Base-by-base conservation (phyloP, 495 filamentous ascomycete genomes). In the Geopyxis carbonaria region DNA sequence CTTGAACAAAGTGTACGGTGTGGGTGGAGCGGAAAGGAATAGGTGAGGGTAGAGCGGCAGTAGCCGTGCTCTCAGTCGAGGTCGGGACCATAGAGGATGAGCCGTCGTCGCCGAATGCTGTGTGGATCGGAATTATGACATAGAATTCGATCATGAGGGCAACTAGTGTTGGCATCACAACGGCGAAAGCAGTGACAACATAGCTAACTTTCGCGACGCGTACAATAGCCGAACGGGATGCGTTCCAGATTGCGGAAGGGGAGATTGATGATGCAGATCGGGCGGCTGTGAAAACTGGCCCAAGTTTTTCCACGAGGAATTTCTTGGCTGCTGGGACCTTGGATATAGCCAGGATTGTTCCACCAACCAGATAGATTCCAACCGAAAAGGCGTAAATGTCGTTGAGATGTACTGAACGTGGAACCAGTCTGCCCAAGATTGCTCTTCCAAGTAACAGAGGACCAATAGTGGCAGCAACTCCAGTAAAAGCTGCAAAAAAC, bases 321-420 rank as follows among this genome's bases (percentile, higher is more conserved):
- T 42, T 40, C 34, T 69, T 57, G 36, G 64, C 63, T 0, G 61
- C 47, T n/a, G 58, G 60, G 11, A 66, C 56, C 48, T 76, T 70
- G 40, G 73, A 53, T 7, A 69, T 46, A 20, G 64, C 48, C 55
- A 80, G 86, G 10, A 66, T 59, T 10, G 70, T 50, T 4, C 69
- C 68, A 36, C 80, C 80, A 19, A 89, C 66, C 13, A 81, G 62
- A 51, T 84, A 87, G 40, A 87, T 66, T 14, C 89, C 89, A 25
- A 83, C 72, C 33, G 81, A 89, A 57, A 93, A 92, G 8, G 91
- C 87, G 56, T 99, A 95, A 24, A 99, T 76, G 56, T 99, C 89
- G 57, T 94, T 95, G 54, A 83, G 74, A 14, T 74, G 71, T 25
- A 78, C 64, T 30, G 76, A 64, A 13, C 60, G 54, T 11, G 80